phyloP scores from a whole-genome alignment of 208 protist genomes.

The Zelonia costaricensis region DNA sequence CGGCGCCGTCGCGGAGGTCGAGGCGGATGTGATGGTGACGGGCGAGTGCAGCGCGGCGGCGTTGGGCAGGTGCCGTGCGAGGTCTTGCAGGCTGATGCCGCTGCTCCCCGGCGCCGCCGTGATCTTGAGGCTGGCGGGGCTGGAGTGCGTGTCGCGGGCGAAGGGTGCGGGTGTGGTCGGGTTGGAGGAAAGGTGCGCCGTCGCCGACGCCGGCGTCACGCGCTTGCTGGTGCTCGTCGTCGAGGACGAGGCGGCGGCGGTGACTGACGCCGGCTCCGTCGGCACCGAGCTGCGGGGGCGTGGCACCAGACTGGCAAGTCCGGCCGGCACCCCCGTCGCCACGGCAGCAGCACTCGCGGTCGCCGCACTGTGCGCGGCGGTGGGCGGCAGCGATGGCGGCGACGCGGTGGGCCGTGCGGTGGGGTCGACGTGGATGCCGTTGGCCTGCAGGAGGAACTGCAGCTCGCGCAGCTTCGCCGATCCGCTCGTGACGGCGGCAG shows the following conservation, averaged over 20 bases:
- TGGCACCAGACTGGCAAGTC: conserved; percentile 31
- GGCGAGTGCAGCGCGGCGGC: conserved; percentile 15
- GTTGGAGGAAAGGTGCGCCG: conserved; percentile 32
- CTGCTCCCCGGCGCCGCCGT: conserved; percentile 25
- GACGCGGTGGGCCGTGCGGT: neutral
- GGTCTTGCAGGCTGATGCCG: conserved; percentile 45
- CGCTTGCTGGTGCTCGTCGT: conserved; percentile 5
- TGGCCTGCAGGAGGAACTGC: conserved; percentile 32
- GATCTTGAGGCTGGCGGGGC: conserved; percentile 26
- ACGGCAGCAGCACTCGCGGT: neutral
- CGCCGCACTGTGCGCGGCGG: neutral
- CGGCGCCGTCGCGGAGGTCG: conserved; percentile 3
- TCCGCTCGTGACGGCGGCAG: conserved; percentile 11
- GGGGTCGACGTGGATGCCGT: conserved; percentile 20
- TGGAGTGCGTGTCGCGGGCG: neutral
- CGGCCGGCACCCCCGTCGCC: neutral
- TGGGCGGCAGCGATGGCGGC: conserved; percentile 12
- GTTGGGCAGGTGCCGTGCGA: conserved; percentile 35
- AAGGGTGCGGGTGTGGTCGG: conserved; percentile 1
- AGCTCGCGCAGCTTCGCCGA: conserved; percentile 31
- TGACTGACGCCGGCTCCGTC: conserved; percentile 6
- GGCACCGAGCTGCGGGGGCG: conserved; percentile 48
- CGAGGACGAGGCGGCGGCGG: neutral
- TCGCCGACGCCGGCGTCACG: conserved; percentile 27
- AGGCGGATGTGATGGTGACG: neutral